phyloP scores from a whole-genome alignment of 441 rosid species.

The Populus hybrid region DNA sequence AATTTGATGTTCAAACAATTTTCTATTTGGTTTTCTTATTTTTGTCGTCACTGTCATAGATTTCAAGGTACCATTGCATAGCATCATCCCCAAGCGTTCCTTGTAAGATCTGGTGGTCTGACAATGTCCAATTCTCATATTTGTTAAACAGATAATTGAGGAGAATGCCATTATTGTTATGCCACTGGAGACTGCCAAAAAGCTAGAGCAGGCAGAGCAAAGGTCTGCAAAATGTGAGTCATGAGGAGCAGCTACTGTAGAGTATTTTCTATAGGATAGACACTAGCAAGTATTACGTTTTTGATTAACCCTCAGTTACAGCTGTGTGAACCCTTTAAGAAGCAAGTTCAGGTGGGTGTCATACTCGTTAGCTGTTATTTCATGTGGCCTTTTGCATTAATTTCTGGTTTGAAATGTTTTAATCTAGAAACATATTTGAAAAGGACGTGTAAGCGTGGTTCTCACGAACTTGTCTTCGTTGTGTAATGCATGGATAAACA shows the following conservation, averaged over 20 bases:
- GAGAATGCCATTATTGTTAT: slow-evolving; percentile 98
- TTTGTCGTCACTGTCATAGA: not conserved
- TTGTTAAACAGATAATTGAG: slow-evolving; percentile 73
- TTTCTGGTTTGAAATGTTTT: not conserved
- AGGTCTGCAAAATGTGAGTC: slow-evolving; percentile 92
- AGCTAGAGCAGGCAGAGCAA: slow-evolving; percentile 97
- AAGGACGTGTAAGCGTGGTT: not conserved
- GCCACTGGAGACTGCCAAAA: slow-evolving; percentile 69
- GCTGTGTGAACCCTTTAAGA: slow-evolving; percentile 40
- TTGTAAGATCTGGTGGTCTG: slow-evolving; percentile 12
- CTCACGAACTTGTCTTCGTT: not conserved
- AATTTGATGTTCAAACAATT: not conserved
- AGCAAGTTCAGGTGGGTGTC: slow-evolving; percentile 21
- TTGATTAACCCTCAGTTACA: slow-evolving; percentile 97
- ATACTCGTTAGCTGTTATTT: slow-evolving; percentile 7
- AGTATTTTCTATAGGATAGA: slow-evolving; percentile 93
- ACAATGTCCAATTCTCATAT: not conserved
- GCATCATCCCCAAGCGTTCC: slow-evolving; percentile 3
- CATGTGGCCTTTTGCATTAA: not conserved
- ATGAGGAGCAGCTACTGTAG: slow-evolving; percentile 98
- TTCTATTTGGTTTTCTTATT: not conserved
- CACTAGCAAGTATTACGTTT: slow-evolving; percentile 86
- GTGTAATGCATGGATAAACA: not conserved
- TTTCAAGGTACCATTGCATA: not conserved
- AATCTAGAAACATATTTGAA: not conserved